Conservation (phyloP, 1,284 basidiomycete genomes). For the Papiliotrema laurentii region DNA sequence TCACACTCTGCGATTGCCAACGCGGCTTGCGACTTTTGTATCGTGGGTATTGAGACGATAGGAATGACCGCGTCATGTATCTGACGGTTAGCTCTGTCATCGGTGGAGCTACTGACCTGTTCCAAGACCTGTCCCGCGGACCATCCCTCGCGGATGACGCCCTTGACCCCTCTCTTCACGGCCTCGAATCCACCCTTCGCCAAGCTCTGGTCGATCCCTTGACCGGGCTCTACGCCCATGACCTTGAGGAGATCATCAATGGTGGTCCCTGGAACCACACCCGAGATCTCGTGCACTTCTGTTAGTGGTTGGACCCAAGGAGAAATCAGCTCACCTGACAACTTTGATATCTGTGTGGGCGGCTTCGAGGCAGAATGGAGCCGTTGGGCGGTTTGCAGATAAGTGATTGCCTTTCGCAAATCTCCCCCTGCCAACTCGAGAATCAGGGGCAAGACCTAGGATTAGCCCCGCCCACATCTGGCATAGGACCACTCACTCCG, state of each 20-base stretch:
- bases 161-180: conserved; percentile 68
- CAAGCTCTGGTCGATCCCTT: conserved; percentile 55
- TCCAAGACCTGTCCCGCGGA: conserved; percentile 83
- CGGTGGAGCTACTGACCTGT: conserved; percentile 57
- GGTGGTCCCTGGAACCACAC: conserved; percentile 76
- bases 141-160: conserved; percentile 80
- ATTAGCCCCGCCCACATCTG: not conserved
- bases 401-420: conserved; percentile 96
- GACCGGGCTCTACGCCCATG: conserved; percentile 66
- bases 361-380: conserved; percentile 66
- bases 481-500: conserved; percentile 35
- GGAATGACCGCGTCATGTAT: conserved; percentile 84
- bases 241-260: conserved; percentile 66
- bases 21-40: conserved; percentile 77
- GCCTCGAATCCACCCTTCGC: conserved; percentile 60
- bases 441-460: conserved; percentile 44
- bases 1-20: conserved; percentile 90
- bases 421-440: conserved; percentile 72
- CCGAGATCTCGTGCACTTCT: conserved; percentile 90
- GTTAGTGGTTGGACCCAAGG: not conserved
- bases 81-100: conserved; percentile 48
- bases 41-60: conserved; percentile 72
- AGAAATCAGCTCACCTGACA: conserved; percentile 34
- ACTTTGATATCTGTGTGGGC: conserved; percentile 65
- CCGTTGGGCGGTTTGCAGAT: conserved; percentile 90